Base-by-base conservation (phyloP, 2,329 filamentous ascomycete species). In the Aspergillus fijiensis region DNA sequence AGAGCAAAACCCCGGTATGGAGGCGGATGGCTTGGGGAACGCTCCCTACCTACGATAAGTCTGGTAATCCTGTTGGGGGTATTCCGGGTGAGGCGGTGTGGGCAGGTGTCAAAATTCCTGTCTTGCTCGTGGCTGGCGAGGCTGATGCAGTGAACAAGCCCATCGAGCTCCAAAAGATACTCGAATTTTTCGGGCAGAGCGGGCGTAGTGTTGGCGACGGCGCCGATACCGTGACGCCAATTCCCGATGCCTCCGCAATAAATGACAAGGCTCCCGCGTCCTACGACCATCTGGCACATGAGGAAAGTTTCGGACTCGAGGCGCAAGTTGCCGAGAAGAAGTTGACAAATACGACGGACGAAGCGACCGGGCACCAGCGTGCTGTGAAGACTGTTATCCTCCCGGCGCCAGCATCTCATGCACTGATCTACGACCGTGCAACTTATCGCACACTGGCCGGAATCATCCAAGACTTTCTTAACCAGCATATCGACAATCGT, bases 1-100 rank as follows among this genome's bases (percentile, higher is more conserved):
- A 96, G 72, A 96, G 91, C 63, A 86, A 84, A 65, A 95, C 92
- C 0, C 83, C 89, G 0, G 90, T 95, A 0, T 96, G 91, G 84
- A 86, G 90, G 65, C 86, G 92, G 45, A 92, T 96, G 87, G 87
- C 88, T 0, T 87, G 83, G 74, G 91, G 92, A 0, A 82, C 83
- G 54, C 80, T 95, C 25, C 89, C 91, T 0, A 76, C 74, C 0
- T 89, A 88, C 60, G 73, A 81, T 3, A 71, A 80, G 16, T 59
- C 61, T 7, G 85, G 83, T 1, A 73, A 80, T 27, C 75, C 85
- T 0, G 71, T 73, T 9, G 86, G 87, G 3, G 91, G 91, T 0
- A 74, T 96, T 9, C 88, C 92, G 2, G 88, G 89, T 0, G 75
- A 83, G 63, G 82, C 88, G 5, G 78, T 87, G 1, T 98, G 95